Conservation (phyloP, 164 flowering plant species). For the Sextonia rubra region DNA sequence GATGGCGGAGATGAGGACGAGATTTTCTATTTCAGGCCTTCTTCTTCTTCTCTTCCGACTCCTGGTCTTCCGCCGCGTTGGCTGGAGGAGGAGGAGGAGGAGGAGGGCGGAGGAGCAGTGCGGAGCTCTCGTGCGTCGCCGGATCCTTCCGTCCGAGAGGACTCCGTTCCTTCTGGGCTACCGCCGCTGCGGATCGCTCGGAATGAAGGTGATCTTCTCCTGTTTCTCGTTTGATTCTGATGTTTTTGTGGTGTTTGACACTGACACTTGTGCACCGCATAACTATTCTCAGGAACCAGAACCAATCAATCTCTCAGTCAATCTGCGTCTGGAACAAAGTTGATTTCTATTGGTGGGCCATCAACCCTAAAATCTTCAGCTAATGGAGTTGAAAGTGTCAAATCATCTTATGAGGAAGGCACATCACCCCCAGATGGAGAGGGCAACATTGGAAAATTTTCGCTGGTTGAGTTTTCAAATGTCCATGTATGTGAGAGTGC, state of each 20-base stretch:
- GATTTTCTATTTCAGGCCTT: conserved; percentile 15
- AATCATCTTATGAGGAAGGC: conserved; percentile 53
- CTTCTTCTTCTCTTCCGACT: conserved; percentile 52
- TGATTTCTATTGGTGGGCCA: conserved; percentile 31
- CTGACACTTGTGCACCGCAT: background rate
- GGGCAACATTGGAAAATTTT: conserved; percentile 16
- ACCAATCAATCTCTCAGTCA: conserved; percentile 22
- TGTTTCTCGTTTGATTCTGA: no score
- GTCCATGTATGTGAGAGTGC: conserved; percentile 5
- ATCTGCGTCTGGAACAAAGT: conserved; percentile 30
- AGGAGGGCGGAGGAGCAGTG: conserved; percentile 6
- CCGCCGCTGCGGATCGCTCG: conserved; percentile 27
- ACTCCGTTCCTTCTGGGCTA: conserved; percentile 36
- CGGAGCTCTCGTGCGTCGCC: background rate
- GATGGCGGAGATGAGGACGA: conserved; percentile 3
- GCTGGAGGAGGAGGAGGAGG: conserved; percentile 24
- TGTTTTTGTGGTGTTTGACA: background rate
- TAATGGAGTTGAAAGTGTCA: conserved; percentile 37
- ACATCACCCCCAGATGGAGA: conserved; percentile 31
- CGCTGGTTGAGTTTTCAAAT: conserved; percentile 1
- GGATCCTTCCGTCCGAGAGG: conserved; percentile 26
- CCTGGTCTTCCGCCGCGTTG: conserved; percentile 26
- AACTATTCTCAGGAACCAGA: conserved; percentile 34
- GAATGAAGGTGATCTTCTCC: conserved; percentile 31
- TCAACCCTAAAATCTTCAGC: conserved; percentile 40